These are phyloP conservation scores for Coniochaeta sp. DNA, from an alignment of 2,329 filamentous ascomycete genomes.

Conservation along the genomic window DNA sequence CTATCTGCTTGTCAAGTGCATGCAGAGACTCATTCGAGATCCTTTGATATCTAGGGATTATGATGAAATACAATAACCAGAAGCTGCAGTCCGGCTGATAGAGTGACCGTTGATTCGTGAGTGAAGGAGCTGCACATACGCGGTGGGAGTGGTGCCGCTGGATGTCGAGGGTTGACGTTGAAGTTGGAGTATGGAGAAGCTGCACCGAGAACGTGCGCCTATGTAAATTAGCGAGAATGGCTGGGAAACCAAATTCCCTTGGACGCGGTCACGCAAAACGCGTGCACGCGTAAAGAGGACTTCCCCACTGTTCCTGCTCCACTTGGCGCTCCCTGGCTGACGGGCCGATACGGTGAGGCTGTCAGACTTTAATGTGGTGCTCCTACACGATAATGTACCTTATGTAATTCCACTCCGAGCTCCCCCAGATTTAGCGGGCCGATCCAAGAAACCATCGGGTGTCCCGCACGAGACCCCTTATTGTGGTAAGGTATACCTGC, in stretches of 20 bases:
- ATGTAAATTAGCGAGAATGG: background rate
- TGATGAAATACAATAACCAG: background rate
- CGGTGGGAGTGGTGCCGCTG: background rate
- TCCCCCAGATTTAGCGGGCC: background rate
- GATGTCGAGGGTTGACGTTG: background rate
- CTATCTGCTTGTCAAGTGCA: background rate
- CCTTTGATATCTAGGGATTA: background rate
- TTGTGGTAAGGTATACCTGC: background rate
- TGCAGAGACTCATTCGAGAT: background rate
- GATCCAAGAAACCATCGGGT: background rate
- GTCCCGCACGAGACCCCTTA: background rate
- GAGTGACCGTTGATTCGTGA: background rate
- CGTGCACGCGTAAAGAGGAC: background rate
- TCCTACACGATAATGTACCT: too few species aligned
- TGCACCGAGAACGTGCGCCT: background rate
- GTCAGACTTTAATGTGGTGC: too few species aligned
- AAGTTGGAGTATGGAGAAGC: background rate
- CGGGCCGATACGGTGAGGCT: background rate
- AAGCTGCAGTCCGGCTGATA: background rate
- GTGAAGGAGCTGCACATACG: background rate
- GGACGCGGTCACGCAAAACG: background rate
- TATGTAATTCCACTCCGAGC: background rate
- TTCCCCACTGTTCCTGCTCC: background rate
- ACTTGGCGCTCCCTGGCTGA: conserved; percentile 13
- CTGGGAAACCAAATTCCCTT: background rate